These are phyloP conservation scores for Chrysoporthe cubensis DNA, from an alignment of 2,329 filamentous ascomycete genomes.

Conservation along the genomic window DNA sequence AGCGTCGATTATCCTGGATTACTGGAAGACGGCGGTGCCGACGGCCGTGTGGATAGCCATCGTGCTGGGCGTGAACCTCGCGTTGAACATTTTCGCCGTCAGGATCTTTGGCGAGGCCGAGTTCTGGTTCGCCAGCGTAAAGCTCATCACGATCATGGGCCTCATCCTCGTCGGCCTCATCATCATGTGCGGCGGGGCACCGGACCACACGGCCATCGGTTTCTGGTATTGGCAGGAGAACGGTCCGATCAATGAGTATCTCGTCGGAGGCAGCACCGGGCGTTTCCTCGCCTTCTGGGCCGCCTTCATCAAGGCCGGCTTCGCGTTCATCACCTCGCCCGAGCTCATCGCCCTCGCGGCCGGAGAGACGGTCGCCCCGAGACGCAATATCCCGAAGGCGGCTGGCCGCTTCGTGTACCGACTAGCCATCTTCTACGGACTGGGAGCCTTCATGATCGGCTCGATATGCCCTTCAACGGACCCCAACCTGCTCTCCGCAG, in stretches of 20 bases:
- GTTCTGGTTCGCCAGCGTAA: slow-evolving; percentile 33
- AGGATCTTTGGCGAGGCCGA: slow-evolving; percentile 31
- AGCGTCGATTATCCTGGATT: slow-evolving; percentile 49
- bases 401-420: slow-evolving; percentile 65
- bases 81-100: slow-evolving; percentile 27
- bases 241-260: slow-evolving; percentile 53
- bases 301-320: slow-evolving; percentile 60
- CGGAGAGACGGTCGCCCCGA: slow-evolving; percentile 66
- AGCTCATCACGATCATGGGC: slow-evolving; percentile 31
- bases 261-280: slow-evolving; percentile 50
- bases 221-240: slow-evolving; percentile 45
- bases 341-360: slow-evolving; percentile 66
- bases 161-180: slow-evolving; percentile 26
- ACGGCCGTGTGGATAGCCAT: slow-evolving; percentile 29
- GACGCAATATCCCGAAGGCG: slow-evolving; percentile 68
- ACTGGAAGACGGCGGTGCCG: slow-evolving; percentile 25
- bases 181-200: slow-evolving; percentile 28
- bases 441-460: slow-evolving; percentile 65
- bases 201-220: slow-evolving; percentile 32
- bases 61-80: slow-evolving; percentile 25
- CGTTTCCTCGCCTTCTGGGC: slow-evolving; percentile 64
- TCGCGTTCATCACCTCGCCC: slow-evolving; percentile 64
- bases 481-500: slow-evolving; percentile 55
- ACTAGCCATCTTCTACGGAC: slow-evolving; percentile 65
- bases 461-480: slow-evolving; percentile 70